Evolutionary conservation across 768 basidiomycete genomes (phyloP), one percentile per base, ranked within the genome.

Genomic region (Kockovaella imperatae): DNA sequence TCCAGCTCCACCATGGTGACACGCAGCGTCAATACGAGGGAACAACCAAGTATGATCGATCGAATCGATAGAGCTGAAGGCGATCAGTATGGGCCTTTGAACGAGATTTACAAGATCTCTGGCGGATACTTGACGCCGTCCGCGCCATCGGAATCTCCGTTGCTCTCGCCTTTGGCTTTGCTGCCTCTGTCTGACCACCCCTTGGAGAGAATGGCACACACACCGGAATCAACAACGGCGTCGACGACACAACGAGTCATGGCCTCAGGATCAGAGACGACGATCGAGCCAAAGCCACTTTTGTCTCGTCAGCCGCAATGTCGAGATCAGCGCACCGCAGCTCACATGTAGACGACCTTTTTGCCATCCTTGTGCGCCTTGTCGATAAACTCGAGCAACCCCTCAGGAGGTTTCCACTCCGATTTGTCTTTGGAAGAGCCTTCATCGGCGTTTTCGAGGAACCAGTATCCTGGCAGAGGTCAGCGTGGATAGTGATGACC

Each of bases 31-130:
- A 50, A 99, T 88, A 36, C 83, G 79, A 55, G 78, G 78, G 75
- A 99, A 99, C 41, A 99, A 72, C 93, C 93, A 99, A 68, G 96
- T 88, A 56, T 93, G 90, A 29, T 91, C 90, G 46, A 93, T 78
- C 3, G 88, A 87, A 17, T 82, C 76, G 50, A 97, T 83, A 1
- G 82, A 74, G 53, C 64, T 65, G 38, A n/a, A 10, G 15, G 44
- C 18, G 14, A n/a, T 43, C 17, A 50, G 31, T 2, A 29, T 25
- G 21, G 42, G 18, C 8, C 8, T n/a, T n/a, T 18, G 11, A 31
- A 15, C 20, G 6, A 20, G 1, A 52, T 60, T 55, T 34, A 66
- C 64, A 55, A 62, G 25, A 66, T 66, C 47, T 57, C 50, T 17
- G 45, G 39, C 3, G 67, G 67, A 35, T 61, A 66, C 45, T 61